phyloP scores from a whole-genome alignment of 768 basidiomycete species.

The Psilocybe tampanensis region DNA sequence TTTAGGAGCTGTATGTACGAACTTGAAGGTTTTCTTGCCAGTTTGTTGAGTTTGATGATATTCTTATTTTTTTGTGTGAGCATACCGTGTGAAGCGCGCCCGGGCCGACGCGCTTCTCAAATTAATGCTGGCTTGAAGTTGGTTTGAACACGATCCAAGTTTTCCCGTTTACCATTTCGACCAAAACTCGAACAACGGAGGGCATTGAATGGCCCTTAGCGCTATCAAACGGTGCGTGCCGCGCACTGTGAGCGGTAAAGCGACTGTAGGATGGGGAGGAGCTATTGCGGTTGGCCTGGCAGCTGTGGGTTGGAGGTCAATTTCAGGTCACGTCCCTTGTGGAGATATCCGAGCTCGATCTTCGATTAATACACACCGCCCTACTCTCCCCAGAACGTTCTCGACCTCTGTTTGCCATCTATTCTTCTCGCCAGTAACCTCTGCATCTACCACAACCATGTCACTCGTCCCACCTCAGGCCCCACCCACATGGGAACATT shows the following conservation, averaged over 20 bases:
- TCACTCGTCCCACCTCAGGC: conserved; percentile 64
- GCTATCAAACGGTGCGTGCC: conserved; percentile 27
- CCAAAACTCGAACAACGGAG: conserved; percentile 1
- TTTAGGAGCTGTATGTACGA: too few species aligned
- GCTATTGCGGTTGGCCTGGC: conserved; percentile 42
- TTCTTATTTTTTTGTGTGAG: too few species aligned
- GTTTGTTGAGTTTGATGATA: too few species aligned
- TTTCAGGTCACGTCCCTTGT: conserved; percentile 33
- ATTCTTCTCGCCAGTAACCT: conserved; percentile 29
- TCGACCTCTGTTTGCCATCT: conserved; percentile 31
- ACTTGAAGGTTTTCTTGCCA: too few species aligned
- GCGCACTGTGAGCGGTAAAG: conserved; percentile 23
- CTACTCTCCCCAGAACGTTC: conserved; percentile 26
- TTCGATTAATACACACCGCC: conserved; percentile 19
- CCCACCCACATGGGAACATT: conserved; percentile 68
- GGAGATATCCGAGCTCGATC: conserved; percentile 42
- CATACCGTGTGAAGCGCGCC: too few species aligned
- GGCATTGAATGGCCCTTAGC: conserved; percentile 31
- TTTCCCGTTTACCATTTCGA: not conserved
- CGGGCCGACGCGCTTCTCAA: too few species aligned
- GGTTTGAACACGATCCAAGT: not conserved
- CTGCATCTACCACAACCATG: conserved; percentile 35
- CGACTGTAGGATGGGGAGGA: conserved; percentile 37
- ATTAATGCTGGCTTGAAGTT: conserved; percentile 1
- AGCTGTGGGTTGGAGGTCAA: conserved; percentile 41